phyloP scores from a whole-genome alignment of 441 rosid genomes.

The Theobroma grandiflorum region DNA sequence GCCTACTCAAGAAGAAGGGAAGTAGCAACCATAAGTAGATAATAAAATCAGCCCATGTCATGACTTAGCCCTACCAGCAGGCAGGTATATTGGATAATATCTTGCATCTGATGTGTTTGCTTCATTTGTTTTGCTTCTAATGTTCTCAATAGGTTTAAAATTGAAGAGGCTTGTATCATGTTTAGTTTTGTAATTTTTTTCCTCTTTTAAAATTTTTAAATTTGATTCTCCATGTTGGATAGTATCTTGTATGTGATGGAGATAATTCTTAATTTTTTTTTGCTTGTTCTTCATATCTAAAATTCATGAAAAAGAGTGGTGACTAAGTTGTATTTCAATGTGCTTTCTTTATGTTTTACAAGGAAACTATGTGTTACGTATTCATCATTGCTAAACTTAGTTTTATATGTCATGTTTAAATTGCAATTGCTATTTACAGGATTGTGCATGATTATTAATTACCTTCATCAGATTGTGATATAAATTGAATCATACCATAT shows the following conservation, averaged over 20 bases:
- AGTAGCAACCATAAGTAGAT: slow-evolving; percentile 65
- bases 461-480: background rate
- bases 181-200: slow-evolving; percentile 30
- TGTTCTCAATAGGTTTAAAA: slow-evolving; percentile 47
- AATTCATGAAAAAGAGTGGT: slow-evolving; percentile 40
- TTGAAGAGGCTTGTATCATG: slow-evolving; percentile 53
- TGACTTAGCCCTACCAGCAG: slow-evolving; percentile 34
- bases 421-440: background rate
- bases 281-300: slow-evolving; percentile 32
- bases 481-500: background rate
- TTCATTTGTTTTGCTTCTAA: slow-evolving; percentile 40
- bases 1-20: slow-evolving; percentile 83
- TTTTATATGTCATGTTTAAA: background rate
- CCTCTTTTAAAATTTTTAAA: slow-evolving; percentile 14
- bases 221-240: slow-evolving; percentile 41
- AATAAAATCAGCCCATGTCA: slow-evolving; percentile 35
- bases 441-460: background rate
- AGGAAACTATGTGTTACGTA: background rate
- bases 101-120: slow-evolving; percentile 49
- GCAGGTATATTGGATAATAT: slow-evolving; percentile 45
- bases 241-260: slow-evolving; percentile 50
- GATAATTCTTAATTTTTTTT: slow-evolving; percentile 33
- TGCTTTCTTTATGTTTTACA: slow-evolving; percentile 31
- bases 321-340: slow-evolving; percentile 34
- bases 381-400: background rate